Conservation (phyloP, 2,329 filamentous ascomycete genomes). For the Botrytis hyacinthi region DNA sequence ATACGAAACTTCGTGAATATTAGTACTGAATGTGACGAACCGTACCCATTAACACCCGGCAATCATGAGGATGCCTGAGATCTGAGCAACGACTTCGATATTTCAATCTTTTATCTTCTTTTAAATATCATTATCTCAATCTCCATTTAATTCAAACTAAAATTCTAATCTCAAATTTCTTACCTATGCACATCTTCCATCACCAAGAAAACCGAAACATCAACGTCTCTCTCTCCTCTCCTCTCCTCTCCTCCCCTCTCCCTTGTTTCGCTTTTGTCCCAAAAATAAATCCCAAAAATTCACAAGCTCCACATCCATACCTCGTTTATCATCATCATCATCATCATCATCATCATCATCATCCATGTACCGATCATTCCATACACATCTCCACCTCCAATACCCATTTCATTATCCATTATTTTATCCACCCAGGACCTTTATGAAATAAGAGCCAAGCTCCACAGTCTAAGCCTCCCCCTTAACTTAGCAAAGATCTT, state of each 20-base stretch:
- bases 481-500: conserved; percentile 10
- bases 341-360: neutral
- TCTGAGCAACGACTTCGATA: no score
- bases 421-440: neutral
- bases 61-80: no score
- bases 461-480: conserved; percentile 17
- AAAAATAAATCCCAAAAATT: neutral
- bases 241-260: neutral
- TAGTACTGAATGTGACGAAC: no score
- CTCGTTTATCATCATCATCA: neutral
- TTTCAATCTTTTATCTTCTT: no score
- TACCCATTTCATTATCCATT: neutral
- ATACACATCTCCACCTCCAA: neutral
- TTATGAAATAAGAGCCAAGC: neutral
- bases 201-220: neutral
- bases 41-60: no score
- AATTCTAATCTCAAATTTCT: no score
- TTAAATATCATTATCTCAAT: no score
- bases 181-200: neutral
- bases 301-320: neutral
- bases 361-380: conserved; percentile 12
- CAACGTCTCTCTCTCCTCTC: neutral
- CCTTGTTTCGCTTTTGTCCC: neutral
- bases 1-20: no score
- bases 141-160: no score